Evolutionary conservation across 495 filamentous ascomycete species (phyloP).

Genomic region (Choiromyces venosus): DNA sequence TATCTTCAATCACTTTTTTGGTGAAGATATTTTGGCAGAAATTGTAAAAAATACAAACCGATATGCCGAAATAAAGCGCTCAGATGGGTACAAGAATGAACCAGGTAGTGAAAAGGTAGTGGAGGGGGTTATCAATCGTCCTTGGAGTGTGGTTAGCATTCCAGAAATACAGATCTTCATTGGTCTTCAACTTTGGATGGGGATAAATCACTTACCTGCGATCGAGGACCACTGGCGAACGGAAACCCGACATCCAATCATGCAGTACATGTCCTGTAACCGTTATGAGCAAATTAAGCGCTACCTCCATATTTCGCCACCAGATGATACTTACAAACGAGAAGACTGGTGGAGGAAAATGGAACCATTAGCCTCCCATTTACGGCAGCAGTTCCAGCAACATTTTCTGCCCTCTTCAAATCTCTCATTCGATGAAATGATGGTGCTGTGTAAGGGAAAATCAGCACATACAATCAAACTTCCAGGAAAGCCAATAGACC

Average conservation of each 20-base stretch:
- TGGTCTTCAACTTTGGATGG: constrained; percentile 25
- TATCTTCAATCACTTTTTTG: not conserved
- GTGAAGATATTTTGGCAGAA: not conserved
- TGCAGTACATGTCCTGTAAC: constrained; percentile 7
- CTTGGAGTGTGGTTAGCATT: too few relatives aligned
- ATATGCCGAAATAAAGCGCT: not conserved
- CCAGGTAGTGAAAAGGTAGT: too few relatives aligned
- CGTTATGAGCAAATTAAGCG: constrained; percentile 19
- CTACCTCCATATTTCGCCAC: constrained; percentile 13
- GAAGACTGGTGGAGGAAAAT: constrained; percentile 21
- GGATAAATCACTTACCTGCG: constrained; percentile 6
- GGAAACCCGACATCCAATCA: constrained; percentile 1
- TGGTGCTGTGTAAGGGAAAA: constrained; percentile 12
- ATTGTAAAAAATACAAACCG: not conserved
- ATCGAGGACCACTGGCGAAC: constrained; percentile 19
- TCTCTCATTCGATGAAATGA: constrained; percentile 20
- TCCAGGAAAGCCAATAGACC: too few relatives aligned
- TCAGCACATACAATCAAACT: constrained; percentile 21
- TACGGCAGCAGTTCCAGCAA: not conserved
- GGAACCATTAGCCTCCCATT: constrained; percentile 10
- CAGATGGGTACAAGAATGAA: too few relatives aligned
- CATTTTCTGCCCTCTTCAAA: constrained; percentile 5
- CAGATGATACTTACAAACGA: not conserved
- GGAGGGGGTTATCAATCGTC: too few relatives aligned
- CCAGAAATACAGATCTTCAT: constrained; percentile 24